phyloP scores from a whole-genome alignment of 495 filamentous ascomycete genomes.

The Alectoria sarmentosa region DNA sequence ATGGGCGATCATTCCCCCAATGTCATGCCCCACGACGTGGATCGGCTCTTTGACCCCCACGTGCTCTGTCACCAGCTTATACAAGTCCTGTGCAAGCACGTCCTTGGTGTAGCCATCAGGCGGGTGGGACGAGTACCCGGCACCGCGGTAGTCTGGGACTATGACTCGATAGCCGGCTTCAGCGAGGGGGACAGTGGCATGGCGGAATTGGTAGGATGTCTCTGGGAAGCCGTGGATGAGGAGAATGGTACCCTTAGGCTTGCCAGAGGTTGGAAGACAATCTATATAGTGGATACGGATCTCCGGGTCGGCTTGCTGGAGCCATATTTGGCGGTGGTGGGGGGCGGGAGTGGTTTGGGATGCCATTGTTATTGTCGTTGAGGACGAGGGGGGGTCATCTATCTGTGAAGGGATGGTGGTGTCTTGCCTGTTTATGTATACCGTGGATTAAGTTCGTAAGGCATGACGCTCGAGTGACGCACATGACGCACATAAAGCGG shows the following conservation, averaged over 20 bases:
- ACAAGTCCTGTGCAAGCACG: slow-evolving; percentile 27
- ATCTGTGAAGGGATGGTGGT: background rate
- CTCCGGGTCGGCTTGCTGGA: slow-evolving; percentile 24
- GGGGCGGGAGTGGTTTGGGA: background rate
- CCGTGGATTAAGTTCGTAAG: background rate
- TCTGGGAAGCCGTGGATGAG: slow-evolving; percentile 36
- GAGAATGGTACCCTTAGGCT: slow-evolving; percentile 23
- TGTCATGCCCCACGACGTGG: slow-evolving; percentile 42
- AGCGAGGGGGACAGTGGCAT: slow-evolving; percentile 35
- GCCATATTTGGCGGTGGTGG: slow-evolving; percentile 24
- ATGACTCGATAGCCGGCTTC: slow-evolving; percentile 37
- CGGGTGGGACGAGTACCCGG: slow-evolving; percentile 37
- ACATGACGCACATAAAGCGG: background rate
- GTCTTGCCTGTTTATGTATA: background rate
- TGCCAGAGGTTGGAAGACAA: slow-evolving; percentile 9
- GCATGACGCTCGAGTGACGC: slow-evolving; percentile 14
- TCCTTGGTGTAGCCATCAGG: slow-evolving; percentile 33
- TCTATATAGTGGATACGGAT: slow-evolving; percentile 27
- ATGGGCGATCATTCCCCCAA: slow-evolving; percentile 41
- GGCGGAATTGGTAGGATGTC: slow-evolving; percentile 41
- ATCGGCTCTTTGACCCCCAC: slow-evolving; percentile 33
- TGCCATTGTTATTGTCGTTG: slow-evolving; percentile 12
- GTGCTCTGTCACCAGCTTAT: slow-evolving; percentile 25
- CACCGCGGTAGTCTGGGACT: slow-evolving; percentile 42
- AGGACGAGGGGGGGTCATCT: background rate